Evolutionary conservation across 192 early-diverging fungal genomes (phyloP).

Genomic region (Funneliformis geosporum): DNA sequence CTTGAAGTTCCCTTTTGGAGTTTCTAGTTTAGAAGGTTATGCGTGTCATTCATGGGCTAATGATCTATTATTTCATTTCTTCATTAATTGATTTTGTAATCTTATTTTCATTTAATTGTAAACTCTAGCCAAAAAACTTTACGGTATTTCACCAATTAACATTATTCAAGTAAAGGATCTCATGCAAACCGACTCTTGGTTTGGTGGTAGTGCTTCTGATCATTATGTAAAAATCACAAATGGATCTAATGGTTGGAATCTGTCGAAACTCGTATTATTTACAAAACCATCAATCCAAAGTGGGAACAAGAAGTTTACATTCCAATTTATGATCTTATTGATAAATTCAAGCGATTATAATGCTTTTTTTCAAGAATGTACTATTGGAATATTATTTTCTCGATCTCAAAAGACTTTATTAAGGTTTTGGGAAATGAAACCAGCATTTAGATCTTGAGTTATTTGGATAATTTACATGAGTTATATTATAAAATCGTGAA

Average conservation of each 20-base stretch:
- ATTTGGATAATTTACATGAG: too few species aligned
- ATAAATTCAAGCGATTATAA: conserved; percentile 79
- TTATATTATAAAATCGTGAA: too few species aligned
- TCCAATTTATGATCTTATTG: conserved; percentile 70
- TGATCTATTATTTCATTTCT: too few species aligned
- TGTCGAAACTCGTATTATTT: conserved; percentile 79
- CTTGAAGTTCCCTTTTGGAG: too few species aligned
- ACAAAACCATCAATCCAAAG: conserved; percentile 79
- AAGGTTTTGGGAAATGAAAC: conserved; percentile 46
- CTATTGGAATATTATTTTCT: conserved; percentile 66
- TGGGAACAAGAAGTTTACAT: conserved; percentile 92
- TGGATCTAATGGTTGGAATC: conserved; percentile 52
- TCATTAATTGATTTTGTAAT: too few species aligned
- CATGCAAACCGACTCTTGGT: conserved; percentile 68
- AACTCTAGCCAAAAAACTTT: conserved; percentile 6
- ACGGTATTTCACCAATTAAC: conserved; percentile 75
- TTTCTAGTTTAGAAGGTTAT: too few species aligned
- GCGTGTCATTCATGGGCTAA: too few species aligned
- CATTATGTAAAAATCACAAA: conserved; percentile 77
- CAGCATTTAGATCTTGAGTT: not conserved
- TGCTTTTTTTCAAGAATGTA: conserved; percentile 73
- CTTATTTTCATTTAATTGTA: too few species aligned
- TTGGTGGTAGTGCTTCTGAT: conserved; percentile 76
- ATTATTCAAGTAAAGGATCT: conserved; percentile 73
- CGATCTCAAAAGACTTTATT: conserved; percentile 56